Base-by-base conservation (phyloP, 495 filamentous ascomycete genomes). In the Podospora appendiculata region DNA sequence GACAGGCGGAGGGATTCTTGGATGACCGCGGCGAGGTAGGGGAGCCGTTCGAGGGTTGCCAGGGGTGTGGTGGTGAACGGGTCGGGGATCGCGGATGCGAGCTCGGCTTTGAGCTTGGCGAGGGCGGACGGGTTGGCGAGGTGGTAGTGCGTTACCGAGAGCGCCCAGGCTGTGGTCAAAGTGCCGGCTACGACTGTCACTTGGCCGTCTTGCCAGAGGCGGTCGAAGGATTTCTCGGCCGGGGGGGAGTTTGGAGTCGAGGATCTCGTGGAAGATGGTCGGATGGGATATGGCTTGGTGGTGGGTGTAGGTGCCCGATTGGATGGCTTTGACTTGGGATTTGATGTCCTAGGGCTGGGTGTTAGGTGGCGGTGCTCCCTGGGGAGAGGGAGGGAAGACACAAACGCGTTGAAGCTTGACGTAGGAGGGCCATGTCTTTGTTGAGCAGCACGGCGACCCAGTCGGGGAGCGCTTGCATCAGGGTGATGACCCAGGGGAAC, bases 21-120 rank as follows among this genome's bases (percentile, higher is more conserved):
- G 45, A 79, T 65, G 34, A 73, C 59, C 11, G 69, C 75, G 12
- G 60, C 55, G 3, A 79, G 60, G 44, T 71, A 71, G 3, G 68
- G 67, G 32, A 85, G 59, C 32, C 69, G 50, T 42, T 83, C 79
- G 13, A 84, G 65, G 14, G 50, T 48, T 25, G 25, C 25, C 2
- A 25, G 25, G 25, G 25, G 25, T 2, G 5, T 5, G 59, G 68
- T 73, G 32, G 56, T 55, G n/a, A 6, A 14, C 16, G 53, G 40
- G 19, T 57, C 51, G 0, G 55, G 51, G n/a, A 57, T 44, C 6
- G 50, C 55, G 7, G 41, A 41, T 12, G 46, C 42, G 0, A 72
- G 56, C 52, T 72, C 69, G 8, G 50, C 47, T 8, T 56, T 55
- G 7, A 73, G 59, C 36, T 47, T 51, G 19, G 34, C 38, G 11